Percentiles rank a stretch among this genome's conserved stretches.
phyloP scores from a whole-genome alignment of 345 rosid genomes.

The Reutealis trisperma region DNA sequence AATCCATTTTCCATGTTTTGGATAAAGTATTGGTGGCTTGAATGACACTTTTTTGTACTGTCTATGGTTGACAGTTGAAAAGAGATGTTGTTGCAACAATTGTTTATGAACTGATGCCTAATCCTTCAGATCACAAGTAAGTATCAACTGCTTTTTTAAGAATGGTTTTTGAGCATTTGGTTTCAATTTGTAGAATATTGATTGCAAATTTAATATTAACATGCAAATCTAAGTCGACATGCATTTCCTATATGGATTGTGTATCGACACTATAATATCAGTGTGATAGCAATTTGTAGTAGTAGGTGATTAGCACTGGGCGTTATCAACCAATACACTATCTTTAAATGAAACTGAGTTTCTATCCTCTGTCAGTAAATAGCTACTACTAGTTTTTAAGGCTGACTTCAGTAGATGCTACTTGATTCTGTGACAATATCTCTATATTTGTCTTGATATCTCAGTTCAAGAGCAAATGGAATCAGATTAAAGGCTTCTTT shows the following conservation, averaged over 20 bases:
- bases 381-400: not conserved
- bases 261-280: not conserved
- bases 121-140: constrained; percentile 98
- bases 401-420: not conserved
- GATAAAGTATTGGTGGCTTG: not conserved
- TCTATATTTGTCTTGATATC: too few species aligned
- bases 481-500: not conserved
- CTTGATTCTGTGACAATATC: too few species aligned
- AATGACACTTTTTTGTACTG: constrained; percentile 20
- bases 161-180: constrained; percentile 1
- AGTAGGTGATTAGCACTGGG: not conserved
- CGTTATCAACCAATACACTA: not conserved
- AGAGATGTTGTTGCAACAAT: constrained; percentile 88
- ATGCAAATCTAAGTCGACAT: not conserved
- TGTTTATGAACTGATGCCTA: constrained; percentile 90
- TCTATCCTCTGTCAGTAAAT: not conserved
- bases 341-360: not conserved
- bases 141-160: constrained; percentile 25
- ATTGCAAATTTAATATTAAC: not conserved
- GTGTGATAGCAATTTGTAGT: not conserved
- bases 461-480: too few species aligned
- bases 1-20: not conserved
- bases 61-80: constrained; percentile 61
- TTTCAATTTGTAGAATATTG: not conserved
- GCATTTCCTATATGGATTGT: not conserved